These are phyloP conservation scores for Penicillium brevicompactum DNA, from an alignment of 2,329 filamentous ascomycete species.

Conservation along the genomic window DNA sequence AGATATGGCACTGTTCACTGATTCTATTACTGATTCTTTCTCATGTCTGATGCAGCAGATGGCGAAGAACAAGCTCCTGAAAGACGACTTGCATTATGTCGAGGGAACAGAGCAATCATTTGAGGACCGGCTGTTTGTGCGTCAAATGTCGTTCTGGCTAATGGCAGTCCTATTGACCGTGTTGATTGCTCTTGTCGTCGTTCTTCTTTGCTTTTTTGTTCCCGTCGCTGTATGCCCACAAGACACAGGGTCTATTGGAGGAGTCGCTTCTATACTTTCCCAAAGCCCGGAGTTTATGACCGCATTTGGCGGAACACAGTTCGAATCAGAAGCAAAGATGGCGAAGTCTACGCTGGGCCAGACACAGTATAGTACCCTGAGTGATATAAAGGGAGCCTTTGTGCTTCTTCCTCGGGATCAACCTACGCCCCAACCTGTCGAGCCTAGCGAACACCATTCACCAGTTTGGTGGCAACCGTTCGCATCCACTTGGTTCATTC, in stretches of 20 bases:
- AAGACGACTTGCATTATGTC: background rate
- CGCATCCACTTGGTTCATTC: background rate
- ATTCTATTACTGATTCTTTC: background rate
- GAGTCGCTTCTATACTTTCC: conserved; percentile 9
- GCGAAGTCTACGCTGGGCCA: background rate
- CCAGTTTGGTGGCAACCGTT: conserved; percentile 4
- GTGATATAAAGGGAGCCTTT: background rate
- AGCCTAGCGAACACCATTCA: background rate
- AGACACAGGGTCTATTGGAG: conserved; percentile 13
- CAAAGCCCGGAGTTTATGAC: conserved; percentile 8
- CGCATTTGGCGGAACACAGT: background rate
- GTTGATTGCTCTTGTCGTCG: background rate
- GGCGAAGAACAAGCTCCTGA: background rate
- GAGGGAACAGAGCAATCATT: background rate
- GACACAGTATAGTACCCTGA: background rate
- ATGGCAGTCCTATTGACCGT: conserved; percentile 3
- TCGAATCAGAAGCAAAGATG: background rate
- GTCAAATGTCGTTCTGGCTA: conserved; percentile 2
- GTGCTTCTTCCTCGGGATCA: background rate
- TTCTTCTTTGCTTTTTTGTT: conserved; percentile 6
- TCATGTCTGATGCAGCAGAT: conserved; percentile 2
- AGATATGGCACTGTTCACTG: background rate
- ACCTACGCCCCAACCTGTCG: background rate
- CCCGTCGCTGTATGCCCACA: conserved; percentile 10
- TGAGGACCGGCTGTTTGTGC: conserved; percentile 4